Percentiles rank a stretch among this genome's conserved stretches.
Conservation (phyloP, 2,329 filamentous ascomycete species). For the Pseudopyrenochaeta lycopersici region DNA sequence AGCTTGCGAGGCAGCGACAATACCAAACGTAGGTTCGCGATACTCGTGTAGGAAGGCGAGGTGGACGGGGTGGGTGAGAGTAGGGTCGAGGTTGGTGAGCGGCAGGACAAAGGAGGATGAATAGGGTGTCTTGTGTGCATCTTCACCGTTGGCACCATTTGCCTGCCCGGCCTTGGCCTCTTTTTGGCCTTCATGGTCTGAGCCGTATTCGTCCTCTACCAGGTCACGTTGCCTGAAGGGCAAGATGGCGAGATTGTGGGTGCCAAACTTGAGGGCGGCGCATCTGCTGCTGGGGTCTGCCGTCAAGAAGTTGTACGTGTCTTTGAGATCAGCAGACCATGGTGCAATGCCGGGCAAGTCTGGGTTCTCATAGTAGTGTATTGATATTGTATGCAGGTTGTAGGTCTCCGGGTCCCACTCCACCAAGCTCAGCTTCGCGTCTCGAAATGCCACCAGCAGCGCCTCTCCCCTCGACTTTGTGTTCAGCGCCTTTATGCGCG, state of each 20-base stretch:
- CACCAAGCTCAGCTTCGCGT: conserved; percentile 90
- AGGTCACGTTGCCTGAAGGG: conserved; percentile 89
- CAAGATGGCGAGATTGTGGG: conserved; percentile 88
- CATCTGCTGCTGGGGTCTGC: conserved; percentile 93
- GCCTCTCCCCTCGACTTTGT: conserved; percentile 84
- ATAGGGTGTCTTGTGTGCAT: conserved; percentile 72
- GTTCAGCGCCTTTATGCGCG: conserved; percentile 75
- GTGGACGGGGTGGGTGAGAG: conserved; percentile 86
- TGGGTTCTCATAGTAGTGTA: conserved; percentile 98
- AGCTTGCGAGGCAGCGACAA: conserved; percentile 79
- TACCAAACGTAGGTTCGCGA: conserved; percentile 95
- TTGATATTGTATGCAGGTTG: conserved; percentile 85
- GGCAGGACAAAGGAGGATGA: conserved; percentile 91
- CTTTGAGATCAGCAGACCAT: conserved; percentile 78
- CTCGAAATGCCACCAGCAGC: conserved; percentile 82
- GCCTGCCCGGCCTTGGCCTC: conserved; percentile 42
- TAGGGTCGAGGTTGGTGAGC: conserved; percentile 86
- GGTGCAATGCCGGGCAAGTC: conserved; percentile 79
- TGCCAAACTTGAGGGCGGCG: conserved; percentile 91
- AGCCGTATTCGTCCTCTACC: conserved; percentile 90
- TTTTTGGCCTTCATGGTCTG: conserved; percentile 72
- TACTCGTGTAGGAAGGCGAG: conserved; percentile 96
- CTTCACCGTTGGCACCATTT: conserved; percentile 49
- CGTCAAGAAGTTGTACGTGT: conserved; percentile 81
- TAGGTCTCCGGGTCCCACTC: conserved; percentile 90